Evolutionary conservation across 108 stramenopile genomes (phyloP).

Genomic region (Cyclotella baltica): DNA sequence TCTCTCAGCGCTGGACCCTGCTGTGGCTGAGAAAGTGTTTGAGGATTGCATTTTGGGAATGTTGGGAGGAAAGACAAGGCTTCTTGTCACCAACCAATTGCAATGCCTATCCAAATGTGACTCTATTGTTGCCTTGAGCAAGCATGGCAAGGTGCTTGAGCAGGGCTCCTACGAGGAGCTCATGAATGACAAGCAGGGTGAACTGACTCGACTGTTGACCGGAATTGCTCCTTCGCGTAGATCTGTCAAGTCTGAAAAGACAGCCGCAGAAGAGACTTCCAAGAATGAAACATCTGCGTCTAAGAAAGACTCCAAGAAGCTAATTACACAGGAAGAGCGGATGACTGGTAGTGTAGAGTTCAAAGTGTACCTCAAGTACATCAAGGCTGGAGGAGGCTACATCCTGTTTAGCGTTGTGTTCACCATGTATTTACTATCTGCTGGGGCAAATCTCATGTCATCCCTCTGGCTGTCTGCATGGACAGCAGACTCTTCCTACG

Average conservation of each 20-base stretch:
- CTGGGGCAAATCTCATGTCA: conserved; percentile 56
- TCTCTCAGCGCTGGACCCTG: conserved; percentile 84
- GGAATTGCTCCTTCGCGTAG: conserved; percentile 38
- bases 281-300: conserved; percentile 3
- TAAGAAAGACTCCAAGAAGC: conserved; percentile 34
- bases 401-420: conserved; percentile 53
- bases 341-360: conserved; percentile 66
- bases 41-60: conserved; percentile 74
- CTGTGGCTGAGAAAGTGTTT: conserved; percentile 84
- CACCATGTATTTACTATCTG: conserved; percentile 58
- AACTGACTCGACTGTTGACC: conserved; percentile 69
- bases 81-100: conserved; percentile 94
- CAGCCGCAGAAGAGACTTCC: background rate
- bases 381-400: conserved; percentile 70
- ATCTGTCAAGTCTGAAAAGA: conserved; percentile 18
- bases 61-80: conserved; percentile 77
- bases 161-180: conserved; percentile 76
- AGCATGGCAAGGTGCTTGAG: conserved; percentile 75
- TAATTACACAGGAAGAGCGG: conserved; percentile 76
- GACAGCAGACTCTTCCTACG: conserved; percentile 70
- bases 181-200: conserved; percentile 60
- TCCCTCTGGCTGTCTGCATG: conserved; percentile 70
- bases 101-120: conserved; percentile 80
- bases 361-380: conserved; percentile 69
- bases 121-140: conserved; percentile 69